Evolutionary conservation across 2,329 filamentous ascomycete genomes (phyloP).

Genomic region (Raffaelea albimanens): DNA sequence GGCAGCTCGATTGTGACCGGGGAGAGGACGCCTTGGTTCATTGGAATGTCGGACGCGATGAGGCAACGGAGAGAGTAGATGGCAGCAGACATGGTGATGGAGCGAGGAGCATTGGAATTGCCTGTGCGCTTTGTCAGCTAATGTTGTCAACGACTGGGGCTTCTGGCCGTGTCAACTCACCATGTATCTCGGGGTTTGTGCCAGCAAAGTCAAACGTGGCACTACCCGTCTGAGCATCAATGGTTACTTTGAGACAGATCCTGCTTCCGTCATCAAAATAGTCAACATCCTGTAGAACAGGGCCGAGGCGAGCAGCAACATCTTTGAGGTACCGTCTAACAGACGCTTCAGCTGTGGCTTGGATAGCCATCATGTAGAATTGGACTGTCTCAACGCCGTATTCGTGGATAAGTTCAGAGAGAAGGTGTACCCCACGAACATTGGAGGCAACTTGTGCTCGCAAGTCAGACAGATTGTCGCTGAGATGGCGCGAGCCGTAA

Average conservation of each 20-base stretch:
- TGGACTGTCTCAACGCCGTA: constrained; percentile 66
- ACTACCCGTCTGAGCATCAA: constrained; percentile 28
- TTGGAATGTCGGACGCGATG: constrained; percentile 24
- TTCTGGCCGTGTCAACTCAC: too few species aligned
- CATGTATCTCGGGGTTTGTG: constrained; percentile 21
- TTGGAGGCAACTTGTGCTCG: constrained; percentile 83
- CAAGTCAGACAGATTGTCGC: constrained; percentile 76
- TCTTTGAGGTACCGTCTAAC: constrained; percentile 62
- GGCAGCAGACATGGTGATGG: constrained; percentile 17
- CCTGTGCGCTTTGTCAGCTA: too few species aligned
- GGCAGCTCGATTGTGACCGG: constrained; percentile 69
- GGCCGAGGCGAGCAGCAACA: constrained; percentile 44
- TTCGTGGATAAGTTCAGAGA: constrained; percentile 65
- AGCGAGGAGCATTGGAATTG: constrained; percentile 8
- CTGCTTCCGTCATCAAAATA: constrained; percentile 28
- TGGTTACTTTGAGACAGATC: constrained; percentile 21
- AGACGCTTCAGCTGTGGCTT: constrained; percentile 62
- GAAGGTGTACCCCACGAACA: constrained; percentile 71
- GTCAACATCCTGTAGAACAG: constrained; percentile 21
- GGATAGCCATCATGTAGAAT: constrained; percentile 71
- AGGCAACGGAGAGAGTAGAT: constrained; percentile 27
- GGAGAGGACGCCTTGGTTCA: constrained; percentile 63
- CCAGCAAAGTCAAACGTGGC: constrained; percentile 26
- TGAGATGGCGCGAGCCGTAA: constrained; percentile 65
- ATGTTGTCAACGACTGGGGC: too few species aligned